Evolutionary conservation across 78 protist genomes (phyloP).

Genomic region (Dictyostelium capitatum): DNA sequence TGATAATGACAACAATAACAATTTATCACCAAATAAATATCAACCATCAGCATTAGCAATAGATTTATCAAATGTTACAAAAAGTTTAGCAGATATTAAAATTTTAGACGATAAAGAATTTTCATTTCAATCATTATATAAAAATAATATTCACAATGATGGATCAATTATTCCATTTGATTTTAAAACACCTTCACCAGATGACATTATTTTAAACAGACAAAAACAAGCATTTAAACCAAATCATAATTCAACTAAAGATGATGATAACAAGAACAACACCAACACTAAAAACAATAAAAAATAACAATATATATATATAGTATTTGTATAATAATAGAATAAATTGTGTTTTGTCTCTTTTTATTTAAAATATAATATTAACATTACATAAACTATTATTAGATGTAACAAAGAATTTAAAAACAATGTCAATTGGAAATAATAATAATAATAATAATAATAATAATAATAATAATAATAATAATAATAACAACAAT

Average conservation of each 20-base stretch:
- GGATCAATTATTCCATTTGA: conserved; percentile 39
- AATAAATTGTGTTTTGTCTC: background rate
- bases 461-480: background rate
- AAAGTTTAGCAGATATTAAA: background rate
- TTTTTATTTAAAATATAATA: background rate
- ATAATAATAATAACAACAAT: background rate
- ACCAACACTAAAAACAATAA: background rate
- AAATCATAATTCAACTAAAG: conserved; percentile 29
- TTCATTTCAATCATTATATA: conserved; percentile 47
- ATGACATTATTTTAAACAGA: conserved; percentile 49
- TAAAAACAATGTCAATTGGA: conserved; percentile 15
- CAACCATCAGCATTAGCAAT: conserved; percentile 57
- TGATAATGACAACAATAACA: background rate
- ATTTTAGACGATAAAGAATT: conserved; percentile 4
- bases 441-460: background rate
- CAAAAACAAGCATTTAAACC: conserved; percentile 79
- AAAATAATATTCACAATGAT: background rate
- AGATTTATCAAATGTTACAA: conserved; percentile 1
- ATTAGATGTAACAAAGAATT: conserved; percentile 1
- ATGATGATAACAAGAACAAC: background rate
- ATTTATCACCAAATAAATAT: background rate
- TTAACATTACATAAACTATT: background rate
- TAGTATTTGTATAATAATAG: background rate
- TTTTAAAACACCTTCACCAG: conserved; percentile 73
- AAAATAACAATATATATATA: background rate